Base-by-base conservation (phyloP, 2,329 filamentous ascomycete genomes). In the Colletotrichum liriopes region DNA sequence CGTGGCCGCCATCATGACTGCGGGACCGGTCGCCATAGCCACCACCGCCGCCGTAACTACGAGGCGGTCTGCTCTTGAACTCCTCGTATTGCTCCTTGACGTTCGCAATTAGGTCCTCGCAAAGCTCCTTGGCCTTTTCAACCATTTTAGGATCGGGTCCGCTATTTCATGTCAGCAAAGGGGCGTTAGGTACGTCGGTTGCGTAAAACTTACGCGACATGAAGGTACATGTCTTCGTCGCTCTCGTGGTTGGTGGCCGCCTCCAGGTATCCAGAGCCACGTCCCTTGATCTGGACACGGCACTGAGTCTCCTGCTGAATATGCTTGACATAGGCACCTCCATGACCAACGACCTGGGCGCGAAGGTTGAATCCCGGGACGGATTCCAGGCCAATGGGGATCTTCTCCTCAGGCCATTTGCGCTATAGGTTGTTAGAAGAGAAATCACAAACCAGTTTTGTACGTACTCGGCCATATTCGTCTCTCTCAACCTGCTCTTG, bases 321-420 rank as follows among this genome's bases (percentile, higher is more conserved):
- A 80, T 98, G 96, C 84, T 99, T 99, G 73, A 99, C 96, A 80
- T 98, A 98, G 54, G 94, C 93, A 72, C 96, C 96, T 41, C 95
- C 95, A 77, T 96, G 93, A 61, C 96, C 96, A 66, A 99, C 96
- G 58, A 99, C 96, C 81, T 98, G 95, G 64, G 96, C 96, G 74
- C 96, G 93, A 59, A 99, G 87, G 79, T 99, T 99, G 85, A 99
- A 99, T 26, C 96, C 96, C 32, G 92, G 94, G 65, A 98, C 91
- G 0, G 96, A 94, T 77, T 98, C 96, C 69, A 99, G 91, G 74
- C 92, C 91, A 77, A 99, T 95, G 1, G 94, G 92, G 61, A 99
- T 97, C 78, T 93, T 94, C 84, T 98, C 95, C 80, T 98, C 96
- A 1, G 96, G 96, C 96, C 96, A 99, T 94, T 98, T 99, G 76